Percentiles rank a stretch among this genome's conserved stretches.
Evolutionary conservation across 768 basidiomycete species (phyloP).

Genomic region (Dendrothele bispora): DNA sequence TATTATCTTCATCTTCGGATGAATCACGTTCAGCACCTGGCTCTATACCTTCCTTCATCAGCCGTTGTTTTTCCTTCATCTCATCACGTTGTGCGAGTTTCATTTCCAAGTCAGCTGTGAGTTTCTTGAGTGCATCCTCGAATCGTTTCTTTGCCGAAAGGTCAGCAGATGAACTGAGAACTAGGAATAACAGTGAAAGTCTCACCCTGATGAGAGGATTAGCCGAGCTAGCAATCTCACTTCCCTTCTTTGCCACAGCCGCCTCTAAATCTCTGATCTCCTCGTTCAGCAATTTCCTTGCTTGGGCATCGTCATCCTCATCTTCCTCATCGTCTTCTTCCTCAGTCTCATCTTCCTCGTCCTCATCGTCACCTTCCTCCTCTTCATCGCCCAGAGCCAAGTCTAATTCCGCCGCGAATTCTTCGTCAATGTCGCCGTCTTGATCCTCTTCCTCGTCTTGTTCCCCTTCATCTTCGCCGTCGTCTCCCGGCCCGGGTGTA

Average conservation of each 20-base stretch:
- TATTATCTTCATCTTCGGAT: too few relatives aligned
- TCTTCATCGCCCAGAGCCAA: conserved; percentile 74
- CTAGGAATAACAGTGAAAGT: conserved; percentile 1
- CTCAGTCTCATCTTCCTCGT: conserved; percentile 61
- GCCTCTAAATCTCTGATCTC: conserved; percentile 89
- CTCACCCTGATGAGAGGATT: conserved; percentile 86
- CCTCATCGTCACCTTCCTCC: conserved; percentile 66
- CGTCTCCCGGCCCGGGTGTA: conserved; percentile 60
- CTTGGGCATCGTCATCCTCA: conserved; percentile 78
- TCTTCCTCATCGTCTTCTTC: conserved; percentile 69
- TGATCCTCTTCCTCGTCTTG: conserved; percentile 62
- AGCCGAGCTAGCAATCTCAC: conserved; percentile 77
- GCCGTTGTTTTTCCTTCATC: conserved; percentile 70
- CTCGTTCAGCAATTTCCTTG: conserved; percentile 79
- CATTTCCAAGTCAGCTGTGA: conserved; percentile 83
- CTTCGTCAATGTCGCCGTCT: conserved; percentile 85
- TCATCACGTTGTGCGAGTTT: conserved; percentile 80
- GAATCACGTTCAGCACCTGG: conserved; percentile 38
- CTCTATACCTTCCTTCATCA: conserved; percentile 66
- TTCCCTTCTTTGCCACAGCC: conserved; percentile 82
- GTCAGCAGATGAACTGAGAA: background rate
- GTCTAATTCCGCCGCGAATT: conserved; percentile 85
- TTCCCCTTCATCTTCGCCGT: conserved; percentile 56
- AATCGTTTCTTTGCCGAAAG: conserved; percentile 70
- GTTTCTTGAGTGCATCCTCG: conserved; percentile 88